A percentile compares a stretch with the other conserved stretches of the same genome.
phyloP scores from a whole-genome alignment of 345 rosid genomes.

The Populus euphratica region DNA sequence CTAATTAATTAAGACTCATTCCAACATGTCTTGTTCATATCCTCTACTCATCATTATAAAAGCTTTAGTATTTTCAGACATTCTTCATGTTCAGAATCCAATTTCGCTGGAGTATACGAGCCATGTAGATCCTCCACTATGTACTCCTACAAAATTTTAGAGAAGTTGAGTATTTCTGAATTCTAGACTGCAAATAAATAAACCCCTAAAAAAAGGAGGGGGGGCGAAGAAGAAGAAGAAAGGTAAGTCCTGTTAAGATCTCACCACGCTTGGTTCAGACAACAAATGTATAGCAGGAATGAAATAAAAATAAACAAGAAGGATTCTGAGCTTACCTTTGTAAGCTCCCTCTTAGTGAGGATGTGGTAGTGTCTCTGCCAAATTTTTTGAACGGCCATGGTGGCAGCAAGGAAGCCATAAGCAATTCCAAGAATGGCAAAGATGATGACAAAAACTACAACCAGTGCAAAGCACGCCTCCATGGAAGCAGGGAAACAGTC shows the following conservation, averaged over 20 bases:
- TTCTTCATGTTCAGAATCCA: conserved; percentile 75
- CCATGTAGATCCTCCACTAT: conserved; percentile 90
- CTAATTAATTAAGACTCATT: neutral
- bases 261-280: neutral
- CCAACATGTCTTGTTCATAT: neutral
- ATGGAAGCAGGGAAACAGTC: conserved; percentile 94
- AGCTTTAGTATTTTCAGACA: conserved; percentile 76
- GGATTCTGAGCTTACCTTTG: conserved; percentile 44
- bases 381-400: conserved; percentile 88
- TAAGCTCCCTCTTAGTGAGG: conserved; percentile 85
- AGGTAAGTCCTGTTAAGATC: neutral
- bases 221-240: neutral
- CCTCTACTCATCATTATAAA: conserved; percentile 32
- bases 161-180: neutral
- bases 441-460: conserved; percentile 76
- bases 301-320: neutral
- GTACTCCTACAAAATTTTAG: conserved; percentile 51
- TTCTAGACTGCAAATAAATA: neutral
- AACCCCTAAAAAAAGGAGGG: neutral
- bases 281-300: neutral
- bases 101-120: conserved; percentile 69
- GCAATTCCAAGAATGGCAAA: conserved; percentile 88
- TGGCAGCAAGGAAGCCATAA: conserved; percentile 91
- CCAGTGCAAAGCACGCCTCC: conserved; percentile 92
- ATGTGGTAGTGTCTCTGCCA: conserved; percentile 98